A percentile compares a stretch with the other conserved stretches of the same genome.
phyloP scores from a whole-genome alignment of 2,329 filamentous ascomycete species.

The Rutstroemia sp. region DNA sequence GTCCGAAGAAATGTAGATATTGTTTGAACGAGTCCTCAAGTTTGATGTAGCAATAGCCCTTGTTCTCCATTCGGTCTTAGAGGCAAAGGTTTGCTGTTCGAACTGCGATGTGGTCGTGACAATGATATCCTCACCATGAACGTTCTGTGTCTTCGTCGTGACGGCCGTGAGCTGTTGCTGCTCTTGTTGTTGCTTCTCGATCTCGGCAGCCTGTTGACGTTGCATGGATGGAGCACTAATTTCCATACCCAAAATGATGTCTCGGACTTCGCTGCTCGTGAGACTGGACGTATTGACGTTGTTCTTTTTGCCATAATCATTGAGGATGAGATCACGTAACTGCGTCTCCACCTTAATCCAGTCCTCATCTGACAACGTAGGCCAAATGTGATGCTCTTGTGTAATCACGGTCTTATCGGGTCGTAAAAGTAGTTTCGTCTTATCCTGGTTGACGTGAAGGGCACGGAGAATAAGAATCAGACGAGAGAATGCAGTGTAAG shows the following conservation, averaged over 20 bases:
- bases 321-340: conserved; percentile 88
- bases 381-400: conserved; percentile 98
- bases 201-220: conserved; percentile 94
- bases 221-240: conserved; percentile 97
- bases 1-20: conserved; percentile 96
- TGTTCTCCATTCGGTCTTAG: conserved; percentile 98
- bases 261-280: conserved; percentile 92
- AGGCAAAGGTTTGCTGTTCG: conserved; percentile 94
- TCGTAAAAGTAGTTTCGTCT: conserved; percentile 90
- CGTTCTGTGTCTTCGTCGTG: conserved; percentile 96
- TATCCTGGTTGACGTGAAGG: conserved; percentile 95
- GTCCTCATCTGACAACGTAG: conserved; percentile 84
- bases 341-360: conserved; percentile 99
- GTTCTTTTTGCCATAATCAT: conserved; percentile 99
- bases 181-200: conserved; percentile 97
- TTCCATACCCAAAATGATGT: conserved; percentile 99
- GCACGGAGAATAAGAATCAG: conserved; percentile 89
- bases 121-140: conserved; percentile 94
- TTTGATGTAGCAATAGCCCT: conserved; percentile 95
- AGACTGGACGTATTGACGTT: conserved; percentile 97
- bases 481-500: conserved; percentile 96
- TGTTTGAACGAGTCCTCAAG: conserved; percentile 86
- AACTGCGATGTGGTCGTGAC: conserved; percentile 97
- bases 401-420: conserved; percentile 98
- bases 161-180: conserved; percentile 94